phyloP scores from a whole-genome alignment of 2,329 filamentous ascomycete species.

The Cladorrhinum sp. region DNA sequence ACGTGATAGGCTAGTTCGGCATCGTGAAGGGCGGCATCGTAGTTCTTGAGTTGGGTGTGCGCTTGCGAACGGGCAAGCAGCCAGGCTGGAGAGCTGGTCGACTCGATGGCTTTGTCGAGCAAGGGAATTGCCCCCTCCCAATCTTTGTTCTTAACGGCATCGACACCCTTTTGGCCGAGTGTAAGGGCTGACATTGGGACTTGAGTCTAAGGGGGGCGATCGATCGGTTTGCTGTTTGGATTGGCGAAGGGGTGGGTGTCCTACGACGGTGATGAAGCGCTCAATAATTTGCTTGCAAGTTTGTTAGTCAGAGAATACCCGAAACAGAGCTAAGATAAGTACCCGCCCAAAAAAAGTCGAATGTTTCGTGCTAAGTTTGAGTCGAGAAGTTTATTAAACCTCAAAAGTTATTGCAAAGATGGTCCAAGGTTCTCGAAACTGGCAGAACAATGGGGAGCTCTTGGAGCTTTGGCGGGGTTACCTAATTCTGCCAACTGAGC shows the following conservation, averaged over 20 bases:
- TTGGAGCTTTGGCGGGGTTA: constrained; percentile 5
- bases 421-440: constrained; percentile 10
- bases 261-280: too few species aligned
- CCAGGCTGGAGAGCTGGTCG: constrained; percentile 69
- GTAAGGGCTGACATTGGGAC: constrained; percentile 49
- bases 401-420: not conserved
- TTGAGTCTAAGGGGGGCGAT: too few species aligned
- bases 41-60: constrained; percentile 62
- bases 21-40: constrained; percentile 65
- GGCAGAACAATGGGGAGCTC: constrained; percentile 9
- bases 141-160: constrained; percentile 59
- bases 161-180: constrained; percentile 60
- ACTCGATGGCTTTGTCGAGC: constrained; percentile 65
- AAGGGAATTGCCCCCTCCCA: constrained; percentile 66
- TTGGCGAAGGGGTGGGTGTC: too few species aligned
- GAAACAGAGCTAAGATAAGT: too few species aligned
- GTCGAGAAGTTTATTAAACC: not conserved
- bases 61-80: constrained; percentile 79
- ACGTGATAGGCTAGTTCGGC: constrained; percentile 63
- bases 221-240: too few species aligned
- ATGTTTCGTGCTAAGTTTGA: too few species aligned
- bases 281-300: too few species aligned
- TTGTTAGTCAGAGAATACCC: too few species aligned
- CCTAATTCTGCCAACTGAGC: constrained; percentile 7
- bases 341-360: too few species aligned